Percentiles rank a stretch among this genome's conserved stretches.
Evolutionary conservation across 371 early-diverging fungal species (phyloP).

Genomic region (Capillidium heterosporum): DNA sequence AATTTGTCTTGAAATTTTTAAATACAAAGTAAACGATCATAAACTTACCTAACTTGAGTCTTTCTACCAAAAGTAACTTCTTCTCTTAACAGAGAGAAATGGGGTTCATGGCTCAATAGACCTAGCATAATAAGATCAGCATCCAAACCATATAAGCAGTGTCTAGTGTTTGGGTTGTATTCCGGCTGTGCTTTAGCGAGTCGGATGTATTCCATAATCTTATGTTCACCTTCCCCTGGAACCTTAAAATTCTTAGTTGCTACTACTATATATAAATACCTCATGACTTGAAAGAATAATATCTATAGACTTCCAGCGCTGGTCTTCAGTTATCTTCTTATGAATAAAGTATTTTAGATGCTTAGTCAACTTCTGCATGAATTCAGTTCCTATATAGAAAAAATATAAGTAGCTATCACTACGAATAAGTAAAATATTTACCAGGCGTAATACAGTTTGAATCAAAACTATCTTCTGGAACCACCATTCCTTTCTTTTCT

Average conservation of each 20-base stretch:
- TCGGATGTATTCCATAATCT: slow-evolving; percentile 97
- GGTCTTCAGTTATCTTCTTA: slow-evolving; percentile 77
- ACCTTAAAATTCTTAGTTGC: slow-evolving; percentile 18
- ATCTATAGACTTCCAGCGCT: slow-evolving; percentile 72
- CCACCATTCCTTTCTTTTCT: slow-evolving; percentile 35
- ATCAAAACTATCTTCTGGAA: slow-evolving; percentile 75
- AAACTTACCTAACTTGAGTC: background rate
- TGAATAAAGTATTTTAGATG: slow-evolving; percentile 79
- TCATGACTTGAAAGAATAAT: slow-evolving; percentile 90
- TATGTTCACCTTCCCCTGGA: slow-evolving; percentile 99
- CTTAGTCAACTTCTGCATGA: slow-evolving; percentile 84
- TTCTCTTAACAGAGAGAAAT: slow-evolving; percentile 91
- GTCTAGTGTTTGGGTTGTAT: slow-evolving; percentile 70
- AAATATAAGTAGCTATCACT: background rate
- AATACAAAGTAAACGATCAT: background rate
- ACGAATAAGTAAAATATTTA: slow-evolving; percentile 15
- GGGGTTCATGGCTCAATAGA: slow-evolving; percentile 85
- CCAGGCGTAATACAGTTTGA: slow-evolving; percentile 98
- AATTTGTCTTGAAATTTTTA: slow-evolving; percentile 14
- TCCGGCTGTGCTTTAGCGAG: slow-evolving; percentile 55
- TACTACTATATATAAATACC: too few relatives aligned
- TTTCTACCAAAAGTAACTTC: slow-evolving; percentile 78
- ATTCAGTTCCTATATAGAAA: slow-evolving; percentile 57
- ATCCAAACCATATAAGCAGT: slow-evolving; percentile 96
- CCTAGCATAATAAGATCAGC: slow-evolving; percentile 99